Evolutionary conservation across 2,329 filamentous ascomycete species (phyloP).

Genomic region (Fusarium cyanostomum): DNA sequence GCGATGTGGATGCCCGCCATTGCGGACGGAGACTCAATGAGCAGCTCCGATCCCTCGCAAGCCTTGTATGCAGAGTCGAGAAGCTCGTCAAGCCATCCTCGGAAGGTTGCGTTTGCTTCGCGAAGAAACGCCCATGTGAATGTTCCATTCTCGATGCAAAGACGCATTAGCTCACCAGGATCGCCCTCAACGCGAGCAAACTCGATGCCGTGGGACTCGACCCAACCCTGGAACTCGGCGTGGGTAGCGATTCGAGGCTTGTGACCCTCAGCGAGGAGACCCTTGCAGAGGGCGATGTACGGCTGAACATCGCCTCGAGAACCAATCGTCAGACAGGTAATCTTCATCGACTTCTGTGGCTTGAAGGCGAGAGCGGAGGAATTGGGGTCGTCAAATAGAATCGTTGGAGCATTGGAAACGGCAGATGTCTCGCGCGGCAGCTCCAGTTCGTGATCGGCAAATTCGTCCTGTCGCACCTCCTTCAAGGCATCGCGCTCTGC

Average conservation of each 20-base stretch:
- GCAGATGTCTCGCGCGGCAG: constrained; percentile 58
- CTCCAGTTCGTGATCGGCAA: constrained; percentile 60
- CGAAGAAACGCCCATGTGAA: constrained; percentile 92
- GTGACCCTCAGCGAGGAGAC: constrained; percentile 87
- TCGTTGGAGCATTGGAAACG: constrained; percentile 71
- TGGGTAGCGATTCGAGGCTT: constrained; percentile 90
- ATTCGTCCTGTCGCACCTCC: constrained; percentile 70
- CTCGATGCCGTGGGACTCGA: constrained; percentile 92
- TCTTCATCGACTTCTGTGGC: constrained; percentile 77
- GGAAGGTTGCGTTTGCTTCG: constrained; percentile 87
- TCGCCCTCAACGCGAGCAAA: constrained; percentile 91
- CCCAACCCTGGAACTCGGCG: constrained; percentile 87
- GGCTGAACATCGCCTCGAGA: constrained; percentile 96
- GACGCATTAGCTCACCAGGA: constrained; percentile 91
- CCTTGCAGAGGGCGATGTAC: constrained; percentile 96
- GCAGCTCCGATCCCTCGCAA: constrained; percentile 85
- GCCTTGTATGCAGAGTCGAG: constrained; percentile 82
- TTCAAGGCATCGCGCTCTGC: constrained; percentile 84
- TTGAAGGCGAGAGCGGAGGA: constrained; percentile 93
- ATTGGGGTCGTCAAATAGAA: constrained; percentile 88
- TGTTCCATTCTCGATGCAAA: constrained; percentile 97
- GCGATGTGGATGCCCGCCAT: constrained; percentile 99
- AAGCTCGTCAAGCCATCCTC: constrained; percentile 93
- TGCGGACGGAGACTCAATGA: constrained; percentile 94
- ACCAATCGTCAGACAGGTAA: constrained; percentile 95